Conservation (phyloP, 805 yeast species). For the Candida oleophila region DNA sequence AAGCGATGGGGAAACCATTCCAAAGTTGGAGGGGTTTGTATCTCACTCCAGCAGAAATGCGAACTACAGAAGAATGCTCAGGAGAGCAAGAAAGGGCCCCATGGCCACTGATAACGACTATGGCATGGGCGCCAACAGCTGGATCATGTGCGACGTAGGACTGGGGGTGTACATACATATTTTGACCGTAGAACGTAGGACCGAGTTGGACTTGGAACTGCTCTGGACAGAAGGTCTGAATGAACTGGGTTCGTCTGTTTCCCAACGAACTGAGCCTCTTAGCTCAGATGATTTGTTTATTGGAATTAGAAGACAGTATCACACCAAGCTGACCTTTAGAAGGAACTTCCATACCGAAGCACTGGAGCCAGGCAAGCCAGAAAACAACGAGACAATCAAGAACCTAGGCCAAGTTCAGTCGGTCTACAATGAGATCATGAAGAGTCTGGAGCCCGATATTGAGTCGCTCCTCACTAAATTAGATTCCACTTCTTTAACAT, state of each 20-base stretch:
- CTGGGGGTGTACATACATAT: slow-evolving; percentile 71
- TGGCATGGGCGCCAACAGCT: slow-evolving; percentile 62
- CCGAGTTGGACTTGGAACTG: slow-evolving; percentile 66
- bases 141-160: slow-evolving; percentile 79
- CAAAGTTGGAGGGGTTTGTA: slow-evolving; percentile 70
- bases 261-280: background rate
- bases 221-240: slow-evolving; percentile 44
- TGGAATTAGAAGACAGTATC: slow-evolving; percentile 43
- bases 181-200: slow-evolving; percentile 67
- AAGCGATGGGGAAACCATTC: slow-evolving; percentile 24
- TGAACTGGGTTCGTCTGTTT: background rate
- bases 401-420: background rate
- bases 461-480: background rate
- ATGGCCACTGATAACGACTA: slow-evolving; percentile 55
- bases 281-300: slow-evolving; percentile 39
- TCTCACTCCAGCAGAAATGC: slow-evolving; percentile 50
- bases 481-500: background rate
- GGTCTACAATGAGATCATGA: background rate
- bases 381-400: too few relatives aligned
- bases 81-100: slow-evolving; percentile 54
- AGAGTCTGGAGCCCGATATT: background rate
- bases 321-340: slow-evolving; percentile 27
- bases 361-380: too few relatives aligned
- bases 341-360: background rate
- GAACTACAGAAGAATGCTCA: slow-evolving; percentile 39